phyloP scores from a whole-genome alignment of 2,329 filamentous ascomycete species.

The Mycosphaerella arachidis region DNA sequence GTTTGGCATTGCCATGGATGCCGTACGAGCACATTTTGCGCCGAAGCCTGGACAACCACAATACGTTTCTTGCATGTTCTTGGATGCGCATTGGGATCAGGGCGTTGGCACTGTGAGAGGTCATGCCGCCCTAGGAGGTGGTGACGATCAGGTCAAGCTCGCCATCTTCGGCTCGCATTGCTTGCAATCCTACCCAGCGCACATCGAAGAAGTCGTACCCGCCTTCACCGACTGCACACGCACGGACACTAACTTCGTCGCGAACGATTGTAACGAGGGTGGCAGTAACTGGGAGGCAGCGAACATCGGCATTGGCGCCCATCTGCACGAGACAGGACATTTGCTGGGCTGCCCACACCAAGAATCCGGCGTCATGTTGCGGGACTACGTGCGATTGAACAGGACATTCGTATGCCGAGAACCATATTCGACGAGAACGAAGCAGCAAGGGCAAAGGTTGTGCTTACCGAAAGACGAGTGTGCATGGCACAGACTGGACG shows the following conservation, averaged over 20 bases:
- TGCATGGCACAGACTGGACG: constrained; percentile 84
- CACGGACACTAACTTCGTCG: constrained; percentile 73
- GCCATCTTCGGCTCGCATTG: constrained; percentile 91
- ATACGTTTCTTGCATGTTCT: constrained; percentile 79
- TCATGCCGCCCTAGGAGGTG: constrained; percentile 79
- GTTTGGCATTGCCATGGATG: constrained; percentile 71
- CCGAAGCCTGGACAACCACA: constrained; percentile 72
- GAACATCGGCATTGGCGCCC: constrained; percentile 87
- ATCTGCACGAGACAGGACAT: constrained; percentile 87
- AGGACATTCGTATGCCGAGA: constrained; percentile 77
- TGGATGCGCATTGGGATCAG: constrained; percentile 87
- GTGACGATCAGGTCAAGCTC: constrained; percentile 68
- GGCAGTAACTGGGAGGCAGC: constrained; percentile 95
- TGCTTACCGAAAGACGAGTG: constrained; percentile 78
- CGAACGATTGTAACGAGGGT: constrained; percentile 80
- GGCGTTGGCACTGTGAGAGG: constrained; percentile 64
- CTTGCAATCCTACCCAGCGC: constrained; percentile 83
- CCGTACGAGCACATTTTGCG: constrained; percentile 72
- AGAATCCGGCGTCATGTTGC: constrained; percentile 84
- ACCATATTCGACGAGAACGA: constrained; percentile 81
- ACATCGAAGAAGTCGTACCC: constrained; percentile 82
- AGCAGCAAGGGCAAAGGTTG: constrained; percentile 69
- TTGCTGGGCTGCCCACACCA: constrained; percentile 86
- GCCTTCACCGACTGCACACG: constrained; percentile 87
- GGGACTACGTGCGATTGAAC: constrained; percentile 81